Evolutionary conservation across 1,284 basidiomycete species (phyloP).

Genomic region (Neonothopanus nambi): DNA sequence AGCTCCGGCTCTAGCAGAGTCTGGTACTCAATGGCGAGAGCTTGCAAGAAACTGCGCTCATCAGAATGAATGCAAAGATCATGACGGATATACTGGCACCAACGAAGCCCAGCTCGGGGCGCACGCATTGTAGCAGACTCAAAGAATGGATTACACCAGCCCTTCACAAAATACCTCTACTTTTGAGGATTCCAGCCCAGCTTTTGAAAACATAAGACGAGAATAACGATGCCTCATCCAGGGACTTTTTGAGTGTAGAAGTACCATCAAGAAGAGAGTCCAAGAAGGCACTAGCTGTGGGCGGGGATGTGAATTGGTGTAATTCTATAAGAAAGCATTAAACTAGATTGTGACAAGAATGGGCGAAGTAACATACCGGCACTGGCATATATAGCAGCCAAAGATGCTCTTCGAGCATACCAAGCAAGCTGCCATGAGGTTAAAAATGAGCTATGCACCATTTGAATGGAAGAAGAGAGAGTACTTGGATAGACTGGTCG

Average conservation of each 20-base stretch:
- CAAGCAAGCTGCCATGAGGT: constrained; percentile 54
- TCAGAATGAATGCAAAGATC: too few relatives aligned
- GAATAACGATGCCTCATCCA: constrained; percentile 54
- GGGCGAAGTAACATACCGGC: constrained; percentile 41
- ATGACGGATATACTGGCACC: too few relatives aligned
- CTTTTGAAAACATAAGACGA: constrained; percentile 63
- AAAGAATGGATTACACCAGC: too few relatives aligned
- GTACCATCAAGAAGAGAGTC: constrained; percentile 56
- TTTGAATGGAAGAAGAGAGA: background rate
- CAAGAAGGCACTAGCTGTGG: constrained; percentile 64
- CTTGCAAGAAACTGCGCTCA: too few relatives aligned
- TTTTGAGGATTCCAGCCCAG: constrained; percentile 67
- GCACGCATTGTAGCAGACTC: too few relatives aligned
- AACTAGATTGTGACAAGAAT: background rate
- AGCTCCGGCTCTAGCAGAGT: too few relatives aligned
- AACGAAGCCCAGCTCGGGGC: too few relatives aligned
- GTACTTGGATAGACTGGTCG: constrained; percentile 57
- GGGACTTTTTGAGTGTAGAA: constrained; percentile 38
- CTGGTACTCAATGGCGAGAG: too few relatives aligned
- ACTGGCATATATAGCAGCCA: constrained; percentile 65
- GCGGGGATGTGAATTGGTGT: constrained; percentile 71
- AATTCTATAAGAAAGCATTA: constrained; percentile 46
- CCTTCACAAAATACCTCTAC: constrained; percentile 49
- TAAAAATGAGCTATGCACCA: constrained; percentile 9
- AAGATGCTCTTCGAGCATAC: constrained; percentile 63